A percentile compares a stretch with the other conserved stretches of the same genome.
Conservation (phyloP, 805 yeast species). For the Teunomyces cretensis region DNA sequence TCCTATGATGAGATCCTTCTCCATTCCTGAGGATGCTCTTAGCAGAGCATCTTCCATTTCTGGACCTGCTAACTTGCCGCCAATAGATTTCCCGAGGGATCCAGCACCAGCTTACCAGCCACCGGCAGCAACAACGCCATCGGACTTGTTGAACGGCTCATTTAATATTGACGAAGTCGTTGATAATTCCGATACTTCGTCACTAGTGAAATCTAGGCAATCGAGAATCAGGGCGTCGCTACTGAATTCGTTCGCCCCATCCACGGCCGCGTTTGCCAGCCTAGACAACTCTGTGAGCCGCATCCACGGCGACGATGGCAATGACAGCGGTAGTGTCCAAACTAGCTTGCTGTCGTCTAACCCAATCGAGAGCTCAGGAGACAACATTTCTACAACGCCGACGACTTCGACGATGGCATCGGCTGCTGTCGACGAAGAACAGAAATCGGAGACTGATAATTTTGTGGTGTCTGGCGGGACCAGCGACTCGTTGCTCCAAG, state of each 20-base stretch:
- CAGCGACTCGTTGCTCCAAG: background rate
- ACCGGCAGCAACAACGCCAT: slow-evolving; percentile 6
- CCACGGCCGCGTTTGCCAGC: background rate
- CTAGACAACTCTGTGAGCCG: background rate
- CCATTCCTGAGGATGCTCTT: slow-evolving; percentile 38
- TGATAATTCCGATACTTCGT: slow-evolving; percentile 7
- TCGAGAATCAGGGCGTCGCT: slow-evolving; percentile 30
- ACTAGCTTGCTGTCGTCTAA: slow-evolving; percentile 1
- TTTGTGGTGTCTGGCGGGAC: background rate
- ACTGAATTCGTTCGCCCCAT: slow-evolving; percentile 34
- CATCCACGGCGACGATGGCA: background rate
- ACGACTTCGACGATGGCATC: slow-evolving; percentile 8
- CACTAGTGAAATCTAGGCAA: slow-evolving; percentile 9
- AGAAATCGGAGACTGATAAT: background rate
- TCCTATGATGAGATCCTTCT: slow-evolving; percentile 36
- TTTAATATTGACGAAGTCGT: slow-evolving; percentile 31
- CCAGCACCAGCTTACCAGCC: slow-evolving; percentile 37
- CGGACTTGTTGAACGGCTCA: slow-evolving; percentile 2
- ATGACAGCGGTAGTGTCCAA: background rate
- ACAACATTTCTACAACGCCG: slow-evolving; percentile 8
- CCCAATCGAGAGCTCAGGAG: slow-evolving; percentile 4
- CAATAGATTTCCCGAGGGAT: slow-evolving; percentile 16
- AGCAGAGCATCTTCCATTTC: slow-evolving; percentile 33
- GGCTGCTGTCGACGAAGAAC: background rate
- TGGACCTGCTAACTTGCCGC: background rate